A percentile compares a stretch with the other conserved stretches of the same genome.
Conservation (phyloP, 2,329 filamentous ascomycete genomes). For the Pestalotiopsis fici region DNA sequence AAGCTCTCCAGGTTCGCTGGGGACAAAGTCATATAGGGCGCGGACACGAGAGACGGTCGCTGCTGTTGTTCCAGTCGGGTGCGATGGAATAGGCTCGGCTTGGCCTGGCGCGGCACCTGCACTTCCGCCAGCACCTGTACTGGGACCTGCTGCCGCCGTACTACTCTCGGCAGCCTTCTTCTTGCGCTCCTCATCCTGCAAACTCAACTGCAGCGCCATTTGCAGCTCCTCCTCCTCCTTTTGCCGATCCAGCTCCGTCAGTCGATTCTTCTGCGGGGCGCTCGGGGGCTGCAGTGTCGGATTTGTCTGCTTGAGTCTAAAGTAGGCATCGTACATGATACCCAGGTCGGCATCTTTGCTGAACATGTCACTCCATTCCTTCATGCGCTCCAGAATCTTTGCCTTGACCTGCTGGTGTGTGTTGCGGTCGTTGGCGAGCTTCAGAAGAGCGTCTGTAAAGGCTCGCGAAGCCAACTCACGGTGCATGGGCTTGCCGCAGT, state of each 20-base stretch:
- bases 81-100: slow-evolving; percentile 52
- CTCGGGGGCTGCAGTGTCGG: slow-evolving; percentile 89
- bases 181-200: slow-evolving; percentile 80
- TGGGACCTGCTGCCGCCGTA: slow-evolving; percentile 33
- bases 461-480: slow-evolving; percentile 87
- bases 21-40: slow-evolving; percentile 91
- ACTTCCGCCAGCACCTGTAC: slow-evolving; percentile 25
- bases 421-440: slow-evolving; percentile 90
- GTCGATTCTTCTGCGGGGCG: slow-evolving; percentile 88
- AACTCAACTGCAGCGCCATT: slow-evolving; percentile 88
- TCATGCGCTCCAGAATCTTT: slow-evolving; percentile 96
- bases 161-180: slow-evolving; percentile 43
- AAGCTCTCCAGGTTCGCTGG: slow-evolving; percentile 90
- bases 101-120: slow-evolving; percentile 30
- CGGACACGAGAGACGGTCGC: slow-evolving; percentile 94
- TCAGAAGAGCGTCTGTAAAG: slow-evolving; percentile 90
- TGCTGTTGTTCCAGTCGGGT: slow-evolving; percentile 84
- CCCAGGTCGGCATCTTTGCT: slow-evolving; percentile 84
- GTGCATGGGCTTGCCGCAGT: slow-evolving; percentile 85
- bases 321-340: slow-evolving; percentile 96
- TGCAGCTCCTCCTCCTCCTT: slow-evolving; percentile 98
- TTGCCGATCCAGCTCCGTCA: slow-evolving; percentile 85
- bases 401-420: slow-evolving; percentile 95
- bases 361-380: slow-evolving; percentile 96
- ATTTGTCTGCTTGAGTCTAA: slow-evolving; percentile 80